These are phyloP conservation scores for Cryptococcus hybrid DNA, from an alignment of 1,284 basidiomycete genomes.

Conservation along the genomic window DNA sequence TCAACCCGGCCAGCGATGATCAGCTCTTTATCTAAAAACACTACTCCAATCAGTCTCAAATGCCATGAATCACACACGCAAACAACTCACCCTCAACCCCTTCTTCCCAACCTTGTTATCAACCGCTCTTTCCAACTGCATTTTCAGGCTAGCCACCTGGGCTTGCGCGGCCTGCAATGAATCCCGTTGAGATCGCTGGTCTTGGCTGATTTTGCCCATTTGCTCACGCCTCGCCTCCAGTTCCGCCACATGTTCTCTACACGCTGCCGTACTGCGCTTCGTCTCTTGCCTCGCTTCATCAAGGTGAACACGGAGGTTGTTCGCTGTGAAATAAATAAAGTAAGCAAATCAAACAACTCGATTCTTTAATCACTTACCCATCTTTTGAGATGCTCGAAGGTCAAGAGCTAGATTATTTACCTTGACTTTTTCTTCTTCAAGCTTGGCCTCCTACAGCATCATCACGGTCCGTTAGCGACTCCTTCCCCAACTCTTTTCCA, in stretches of 20 bases:
- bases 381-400: constrained; percentile 28
- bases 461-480: not conserved
- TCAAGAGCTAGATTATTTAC: constrained; percentile 22
- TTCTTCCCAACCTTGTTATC: constrained; percentile 42
- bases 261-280: constrained; percentile 26
- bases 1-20: not conserved
- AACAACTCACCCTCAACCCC: constrained; percentile 39
- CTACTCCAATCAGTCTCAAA: not conserved
- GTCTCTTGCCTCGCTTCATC: constrained; percentile 34
- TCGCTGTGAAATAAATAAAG: constrained; percentile 14
- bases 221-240: constrained; percentile 28
- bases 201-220: constrained; percentile 17
- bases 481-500: not conserved
- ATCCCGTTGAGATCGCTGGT: constrained; percentile 18
- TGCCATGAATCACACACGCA: not conserved
- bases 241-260: constrained; percentile 35
- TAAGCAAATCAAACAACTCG: not conserved
- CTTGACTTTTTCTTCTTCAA: constrained; percentile 23
- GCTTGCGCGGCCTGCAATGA: constrained; percentile 34
- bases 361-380: constrained; percentile 12
- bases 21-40: not conserved
- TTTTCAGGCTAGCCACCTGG: constrained; percentile 34
- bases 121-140: constrained; percentile 41
- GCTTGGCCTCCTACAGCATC: constrained; percentile 20
- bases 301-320: constrained; percentile 41